Base-by-base conservation (phyloP, 192 early-diverging fungal genomes). In the Phlyctochytrium arcticum region DNA sequence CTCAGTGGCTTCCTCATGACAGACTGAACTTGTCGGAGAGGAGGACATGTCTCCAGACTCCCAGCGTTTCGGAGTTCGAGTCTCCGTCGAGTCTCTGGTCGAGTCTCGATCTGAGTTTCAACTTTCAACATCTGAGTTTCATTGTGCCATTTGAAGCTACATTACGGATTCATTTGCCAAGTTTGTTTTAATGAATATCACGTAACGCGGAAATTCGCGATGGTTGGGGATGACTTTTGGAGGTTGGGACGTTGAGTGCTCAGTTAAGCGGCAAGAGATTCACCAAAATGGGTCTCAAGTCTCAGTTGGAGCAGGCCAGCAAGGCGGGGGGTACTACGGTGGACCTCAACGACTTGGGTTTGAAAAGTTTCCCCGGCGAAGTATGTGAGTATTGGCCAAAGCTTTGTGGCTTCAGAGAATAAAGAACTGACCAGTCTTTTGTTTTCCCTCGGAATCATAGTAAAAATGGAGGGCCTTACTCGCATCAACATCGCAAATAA, bases 351-450 rank as follows among this genome's bases (percentile, higher is more conserved):
- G 65, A 58, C 17, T 62, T 58, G 37, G 36, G 56, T 10, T 39
- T 75, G 31, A 75, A 75, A 47, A 23, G 56, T n/a, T 47, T 75
- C 29, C 74, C 74, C n/a, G 3, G 36, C 36, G 73, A 75, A 59
- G 30, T 75, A 31, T 67, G 68, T 75, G 49, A 26, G 68, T 63
- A 12, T 31, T 31, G 9, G 7, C 33, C 36, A 24, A 51, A 44
- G 19, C 39, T 19, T 44, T 0, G 12, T 44, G 39, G 8, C 39
- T 44, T 12, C 39, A 2, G 39, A 12, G 15, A 12, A n/a, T n/a
- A n/a, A n/a, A n/a, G n/a, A n/a, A n/a, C 12, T 54, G 24, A 47
- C 31, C 6, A 50, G 33, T 9, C 21, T 54, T 49, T 33, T 26
- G 32, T 9, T 57, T 47, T 35, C n/a, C 3, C 9, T 57, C 32